phyloP scores from a whole-genome alignment of 768 basidiomycete species.

The Mycena leptocephala region DNA sequence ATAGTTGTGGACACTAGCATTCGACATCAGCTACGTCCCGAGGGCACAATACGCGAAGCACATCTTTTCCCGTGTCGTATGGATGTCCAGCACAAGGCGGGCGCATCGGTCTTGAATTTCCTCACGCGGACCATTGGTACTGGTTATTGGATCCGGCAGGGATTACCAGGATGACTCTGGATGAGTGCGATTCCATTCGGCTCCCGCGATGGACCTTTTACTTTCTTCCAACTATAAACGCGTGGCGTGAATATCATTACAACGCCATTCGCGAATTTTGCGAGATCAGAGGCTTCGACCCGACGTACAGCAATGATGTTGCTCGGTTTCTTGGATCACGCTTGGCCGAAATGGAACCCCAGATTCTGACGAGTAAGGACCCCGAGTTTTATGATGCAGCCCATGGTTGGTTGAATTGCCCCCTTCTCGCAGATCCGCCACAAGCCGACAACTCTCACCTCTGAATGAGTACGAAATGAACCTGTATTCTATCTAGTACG shows the following conservation, averaged over 20 bases:
- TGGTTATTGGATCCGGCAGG: conserved; percentile 5
- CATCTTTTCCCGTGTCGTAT: background rate
- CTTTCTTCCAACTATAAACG: background rate
- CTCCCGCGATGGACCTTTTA: background rate
- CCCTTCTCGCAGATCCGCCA: too few relatives aligned
- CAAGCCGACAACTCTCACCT: too few relatives aligned
- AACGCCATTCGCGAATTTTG: conserved; percentile 1
- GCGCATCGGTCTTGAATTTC: background rate
- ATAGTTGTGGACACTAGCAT: background rate
- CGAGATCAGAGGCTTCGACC: background rate
- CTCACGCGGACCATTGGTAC: background rate
- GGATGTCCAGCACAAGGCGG: background rate
- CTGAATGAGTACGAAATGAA: too few relatives aligned
- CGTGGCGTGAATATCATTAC: conserved; percentile 19
- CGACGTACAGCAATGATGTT: background rate
- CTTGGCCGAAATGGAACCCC: background rate
- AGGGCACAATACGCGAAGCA: background rate
- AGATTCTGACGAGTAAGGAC: background rate
- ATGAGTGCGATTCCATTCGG: background rate
- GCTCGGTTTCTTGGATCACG: background rate
- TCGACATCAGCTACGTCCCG: background rate
- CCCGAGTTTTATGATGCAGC: too few relatives aligned
- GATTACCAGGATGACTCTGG: background rate
- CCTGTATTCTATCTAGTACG: too few relatives aligned
- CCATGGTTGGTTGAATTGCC: too few relatives aligned